Conservation (phyloP, 768 basidiomycete genomes). For the Boletus insuetus region DNA sequence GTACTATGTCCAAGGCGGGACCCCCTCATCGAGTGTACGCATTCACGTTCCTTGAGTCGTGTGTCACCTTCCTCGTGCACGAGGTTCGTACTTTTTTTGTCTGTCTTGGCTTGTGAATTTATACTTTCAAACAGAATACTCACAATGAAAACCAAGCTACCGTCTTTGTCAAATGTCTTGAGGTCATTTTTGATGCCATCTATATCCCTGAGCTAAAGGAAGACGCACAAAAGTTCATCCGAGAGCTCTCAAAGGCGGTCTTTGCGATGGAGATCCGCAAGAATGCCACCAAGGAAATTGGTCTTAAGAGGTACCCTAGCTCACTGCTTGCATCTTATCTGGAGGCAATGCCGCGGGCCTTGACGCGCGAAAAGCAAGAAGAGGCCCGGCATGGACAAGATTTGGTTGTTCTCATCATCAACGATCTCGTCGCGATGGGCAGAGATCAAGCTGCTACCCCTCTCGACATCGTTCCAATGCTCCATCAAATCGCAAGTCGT, state of each 20-base stretch:
- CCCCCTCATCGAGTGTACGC: slow-evolving; percentile 48
- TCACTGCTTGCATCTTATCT: slow-evolving; percentile 65
- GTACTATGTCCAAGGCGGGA: slow-evolving; percentile 52
- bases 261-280: slow-evolving; percentile 75
- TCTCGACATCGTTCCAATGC: slow-evolving; percentile 59
- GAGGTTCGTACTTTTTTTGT: slow-evolving; percentile 50
- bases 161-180: slow-evolving; percentile 64
- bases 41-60: slow-evolving; percentile 68
- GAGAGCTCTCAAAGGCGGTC: slow-evolving; percentile 64
- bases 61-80: slow-evolving; percentile 65
- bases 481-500: slow-evolving; percentile 80
- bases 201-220: slow-evolving; percentile 66
- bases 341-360: slow-evolving; percentile 75
- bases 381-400: slow-evolving; percentile 60
- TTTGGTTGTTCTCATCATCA: slow-evolving; percentile 60
- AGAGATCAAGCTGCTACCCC: slow-evolving; percentile 43
- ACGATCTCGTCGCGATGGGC: slow-evolving; percentile 61
- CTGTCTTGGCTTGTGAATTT: not conserved
- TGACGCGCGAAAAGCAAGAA: slow-evolving; percentile 62
- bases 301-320: slow-evolving; percentile 53
- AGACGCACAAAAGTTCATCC: slow-evolving; percentile 67
- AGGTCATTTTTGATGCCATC: slow-evolving; percentile 77
- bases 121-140: slow-evolving; percentile 50
- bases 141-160: slow-evolving; percentile 71
- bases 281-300: slow-evolving; percentile 50